These are phyloP conservation scores for Chlamydomonas asymmetrica DNA, from an alignment of 139 green algal species.

Conservation along the genomic window DNA sequence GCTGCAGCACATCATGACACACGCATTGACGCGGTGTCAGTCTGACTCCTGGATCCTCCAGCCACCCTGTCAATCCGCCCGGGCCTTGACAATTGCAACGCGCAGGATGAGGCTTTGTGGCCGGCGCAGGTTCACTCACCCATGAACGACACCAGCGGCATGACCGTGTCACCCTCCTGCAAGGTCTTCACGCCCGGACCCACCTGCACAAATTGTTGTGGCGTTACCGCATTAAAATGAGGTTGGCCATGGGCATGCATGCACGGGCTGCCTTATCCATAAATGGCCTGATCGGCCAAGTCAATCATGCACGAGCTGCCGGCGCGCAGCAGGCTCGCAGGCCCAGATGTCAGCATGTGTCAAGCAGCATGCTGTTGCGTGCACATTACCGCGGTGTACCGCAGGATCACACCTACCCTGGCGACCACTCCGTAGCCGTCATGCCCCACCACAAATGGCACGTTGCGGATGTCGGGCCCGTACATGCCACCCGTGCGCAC, in stretches of 20 bases:
- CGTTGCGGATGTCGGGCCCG: conserved; percentile 32
- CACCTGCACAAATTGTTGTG: conserved; percentile 46
- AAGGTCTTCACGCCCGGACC: conserved; percentile 82
- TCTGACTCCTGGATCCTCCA: too few relatives aligned
- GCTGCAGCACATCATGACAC: too few relatives aligned
- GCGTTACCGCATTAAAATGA: background rate
- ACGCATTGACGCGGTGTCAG: too few relatives aligned
- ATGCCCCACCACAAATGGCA: conserved; percentile 59
- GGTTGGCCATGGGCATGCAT: background rate
- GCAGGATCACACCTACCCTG: conserved; percentile 50
- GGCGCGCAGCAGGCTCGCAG: background rate
- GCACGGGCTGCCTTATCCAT: background rate
- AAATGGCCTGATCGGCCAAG: background rate
- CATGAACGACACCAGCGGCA: conserved; percentile 65
- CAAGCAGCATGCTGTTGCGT: background rate
- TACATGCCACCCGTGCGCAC: conserved; percentile 69
- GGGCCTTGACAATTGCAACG: too few relatives aligned
- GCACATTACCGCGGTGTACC: background rate
- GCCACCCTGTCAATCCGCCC: too few relatives aligned
- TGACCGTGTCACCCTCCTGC: conserved; percentile 78
- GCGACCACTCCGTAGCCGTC: conserved; percentile 69
- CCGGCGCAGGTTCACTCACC: too few relatives aligned
- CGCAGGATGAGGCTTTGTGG: too few relatives aligned
- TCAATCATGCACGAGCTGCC: background rate
- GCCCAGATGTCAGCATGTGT: background rate